Evolutionary conservation across 148 eudicot species (phyloP).

Genomic region (Camellia granthamiana): DNA sequence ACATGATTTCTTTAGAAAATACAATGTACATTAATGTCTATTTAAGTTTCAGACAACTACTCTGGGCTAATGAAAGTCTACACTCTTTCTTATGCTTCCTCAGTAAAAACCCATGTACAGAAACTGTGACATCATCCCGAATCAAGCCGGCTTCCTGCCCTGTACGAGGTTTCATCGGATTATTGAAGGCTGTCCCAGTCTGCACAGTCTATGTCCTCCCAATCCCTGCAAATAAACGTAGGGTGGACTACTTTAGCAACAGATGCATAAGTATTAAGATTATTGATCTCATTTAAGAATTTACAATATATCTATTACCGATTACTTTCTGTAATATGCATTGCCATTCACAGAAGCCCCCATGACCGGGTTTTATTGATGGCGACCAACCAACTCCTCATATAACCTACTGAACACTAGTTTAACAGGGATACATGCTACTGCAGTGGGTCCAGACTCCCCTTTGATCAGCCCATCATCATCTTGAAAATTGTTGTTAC

Average conservation of each 20-base stretch:
- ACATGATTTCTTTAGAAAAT: background rate
- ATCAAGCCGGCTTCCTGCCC: background rate
- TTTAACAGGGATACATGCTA: constrained; percentile 90
- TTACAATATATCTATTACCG: constrained; percentile 49
- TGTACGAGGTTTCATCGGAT: constrained; percentile 1
- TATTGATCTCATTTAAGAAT: constrained; percentile 41
- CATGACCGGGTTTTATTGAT: constrained; percentile 41
- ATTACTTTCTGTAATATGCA: constrained; percentile 26
- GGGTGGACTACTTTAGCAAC: constrained; percentile 15
- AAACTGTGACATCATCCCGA: constrained; percentile 1
- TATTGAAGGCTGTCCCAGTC: background rate
- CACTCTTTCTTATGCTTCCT: background rate
- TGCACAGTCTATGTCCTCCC: constrained; percentile 6
- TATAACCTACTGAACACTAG: constrained; percentile 87
- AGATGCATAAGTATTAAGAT: constrained; percentile 35
- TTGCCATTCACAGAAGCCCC: constrained; percentile 31
- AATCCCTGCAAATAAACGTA: background rate
- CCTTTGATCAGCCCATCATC: constrained; percentile 67
- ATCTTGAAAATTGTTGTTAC: constrained; percentile 25
- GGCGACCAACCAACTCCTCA: constrained; percentile 71
- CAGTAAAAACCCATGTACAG: background rate
- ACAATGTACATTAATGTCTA: constrained; percentile 25
- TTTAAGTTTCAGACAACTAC: background rate
- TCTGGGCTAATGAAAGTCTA: constrained; percentile 7
- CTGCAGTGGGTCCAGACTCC: constrained; percentile 51